Percentiles rank a stretch among this genome's conserved stretches.
These are phyloP conservation scores for Theobroma cacao DNA, from an alignment of 345 rosid species.

Conservation along the genomic window DNA sequence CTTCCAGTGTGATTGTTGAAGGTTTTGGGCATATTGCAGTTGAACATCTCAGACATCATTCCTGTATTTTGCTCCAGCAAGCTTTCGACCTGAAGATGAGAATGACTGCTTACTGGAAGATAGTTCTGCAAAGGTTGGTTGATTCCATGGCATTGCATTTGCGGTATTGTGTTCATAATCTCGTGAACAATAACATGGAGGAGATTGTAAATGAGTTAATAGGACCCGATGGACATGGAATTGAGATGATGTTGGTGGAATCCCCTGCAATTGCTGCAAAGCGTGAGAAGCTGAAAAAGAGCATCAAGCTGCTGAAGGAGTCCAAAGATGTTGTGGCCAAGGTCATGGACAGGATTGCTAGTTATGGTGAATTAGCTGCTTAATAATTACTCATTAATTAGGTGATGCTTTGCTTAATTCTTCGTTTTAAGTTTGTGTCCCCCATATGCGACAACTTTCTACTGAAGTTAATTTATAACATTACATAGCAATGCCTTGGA, in stretches of 20 bases:
- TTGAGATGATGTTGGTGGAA: conserved; percentile 30
- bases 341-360: not conserved
- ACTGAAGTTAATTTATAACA: not conserved
- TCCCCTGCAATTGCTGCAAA: conserved; percentile 25
- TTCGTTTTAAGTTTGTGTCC: not conserved
- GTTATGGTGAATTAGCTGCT: no score
- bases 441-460: not conserved
- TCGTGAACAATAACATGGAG: conserved; percentile 20
- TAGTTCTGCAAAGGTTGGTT: conserved; percentile 25
- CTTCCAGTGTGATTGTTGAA: not conserved
- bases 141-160: conserved; percentile 28
- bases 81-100: conserved; percentile 31
- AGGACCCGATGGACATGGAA: conserved; percentile 7
- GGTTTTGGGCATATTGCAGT: conserved; percentile 7
- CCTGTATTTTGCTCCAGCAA: not conserved
- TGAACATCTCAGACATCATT: not conserved
- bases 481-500: no score
- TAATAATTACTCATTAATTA: no score
- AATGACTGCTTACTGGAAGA: conserved; percentile 28
- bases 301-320: conserved; percentile 25
- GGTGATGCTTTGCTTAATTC: not conserved
- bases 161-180: conserved; percentile 15
- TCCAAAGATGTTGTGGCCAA: conserved; percentile 25
- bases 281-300: conserved; percentile 31
- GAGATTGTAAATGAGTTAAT: conserved; percentile 24